phyloP scores from a whole-genome alignment of 345 rosid genomes.

The Corymbia maculata region DNA sequence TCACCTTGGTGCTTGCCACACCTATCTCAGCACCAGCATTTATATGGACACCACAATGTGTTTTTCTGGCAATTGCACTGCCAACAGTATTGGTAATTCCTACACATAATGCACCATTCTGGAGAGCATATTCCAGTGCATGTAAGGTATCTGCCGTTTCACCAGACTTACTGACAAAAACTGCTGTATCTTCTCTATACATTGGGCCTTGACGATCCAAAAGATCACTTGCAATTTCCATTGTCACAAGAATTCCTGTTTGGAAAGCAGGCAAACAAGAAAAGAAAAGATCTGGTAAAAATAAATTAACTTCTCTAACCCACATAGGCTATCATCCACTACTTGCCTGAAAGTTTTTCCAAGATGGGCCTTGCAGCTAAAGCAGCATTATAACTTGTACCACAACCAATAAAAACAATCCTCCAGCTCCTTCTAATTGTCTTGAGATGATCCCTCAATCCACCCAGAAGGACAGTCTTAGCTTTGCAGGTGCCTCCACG shows the following conservation, averaged over 20 bases:
- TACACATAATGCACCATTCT: conserved; percentile 92
- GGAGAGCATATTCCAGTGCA: conserved; percentile 76
- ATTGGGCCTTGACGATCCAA: conserved; percentile 91
- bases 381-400: conserved; percentile 95
- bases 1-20: conserved; percentile 93
- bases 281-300: not conserved
- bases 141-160: conserved; percentile 94
- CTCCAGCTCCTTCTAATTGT: conserved; percentile 85
- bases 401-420: conserved; percentile 84
- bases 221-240: conserved; percentile 97
- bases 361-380: conserved; percentile 84
- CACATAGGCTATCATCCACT: not conserved
- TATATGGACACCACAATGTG: conserved; percentile 88
- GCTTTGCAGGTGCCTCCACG: conserved; percentile 79
- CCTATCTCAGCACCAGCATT: conserved; percentile 97
- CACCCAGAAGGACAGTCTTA: conserved; percentile 86
- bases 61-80: conserved; percentile 83
- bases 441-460: conserved; percentile 86
- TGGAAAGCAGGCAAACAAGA: not conserved
- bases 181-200: conserved; percentile 96
- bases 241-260: conserved; percentile 85
- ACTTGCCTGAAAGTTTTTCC: conserved; percentile 90
- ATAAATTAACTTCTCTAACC: not conserved
- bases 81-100: conserved; percentile 97
- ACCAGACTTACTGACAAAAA: conserved; percentile 97